These are phyloP conservation scores for Avena insularis DNA, from an alignment of 176 grass and related monocot genomes.

Conservation along the genomic window DNA sequence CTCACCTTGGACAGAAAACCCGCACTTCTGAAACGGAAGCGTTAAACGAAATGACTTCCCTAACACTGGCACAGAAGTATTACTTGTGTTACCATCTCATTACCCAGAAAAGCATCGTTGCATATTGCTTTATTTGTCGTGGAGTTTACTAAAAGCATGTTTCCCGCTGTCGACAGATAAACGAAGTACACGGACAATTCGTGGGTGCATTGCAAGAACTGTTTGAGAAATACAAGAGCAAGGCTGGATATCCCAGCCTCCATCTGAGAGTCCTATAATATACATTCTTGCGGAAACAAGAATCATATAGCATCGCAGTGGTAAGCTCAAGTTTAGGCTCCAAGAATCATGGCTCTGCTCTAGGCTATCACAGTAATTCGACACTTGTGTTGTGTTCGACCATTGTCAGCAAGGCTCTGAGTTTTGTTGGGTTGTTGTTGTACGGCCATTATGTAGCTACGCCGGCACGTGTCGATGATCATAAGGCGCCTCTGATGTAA, in stretches of 20 bases:
- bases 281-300: neutral
- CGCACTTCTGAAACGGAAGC: neutral
- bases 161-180: constrained; percentile 58
- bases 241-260: constrained; percentile 63
- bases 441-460: neutral
- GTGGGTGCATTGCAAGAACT: constrained; percentile 64
- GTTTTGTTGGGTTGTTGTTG: neutral
- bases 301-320: constrained; percentile 41
- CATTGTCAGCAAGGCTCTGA: neutral
- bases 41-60: neutral
- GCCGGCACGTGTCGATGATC: neutral
- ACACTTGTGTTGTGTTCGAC: neutral
- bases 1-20: neutral
- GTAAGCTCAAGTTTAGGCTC: constrained; percentile 32
- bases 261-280: constrained; percentile 67
- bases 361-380: neutral
- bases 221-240: constrained; percentile 80
- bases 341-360: constrained; percentile 19
- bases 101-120: neutral
- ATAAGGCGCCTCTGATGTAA: neutral
- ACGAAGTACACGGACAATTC: constrained; percentile 78
- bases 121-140: neutral
- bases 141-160: constrained; percentile 2
- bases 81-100: neutral
- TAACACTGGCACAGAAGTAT: neutral